Evolutionary conservation across 2,329 filamentous ascomycete species (phyloP).

Genomic region (Paraphoma sp.): DNA sequence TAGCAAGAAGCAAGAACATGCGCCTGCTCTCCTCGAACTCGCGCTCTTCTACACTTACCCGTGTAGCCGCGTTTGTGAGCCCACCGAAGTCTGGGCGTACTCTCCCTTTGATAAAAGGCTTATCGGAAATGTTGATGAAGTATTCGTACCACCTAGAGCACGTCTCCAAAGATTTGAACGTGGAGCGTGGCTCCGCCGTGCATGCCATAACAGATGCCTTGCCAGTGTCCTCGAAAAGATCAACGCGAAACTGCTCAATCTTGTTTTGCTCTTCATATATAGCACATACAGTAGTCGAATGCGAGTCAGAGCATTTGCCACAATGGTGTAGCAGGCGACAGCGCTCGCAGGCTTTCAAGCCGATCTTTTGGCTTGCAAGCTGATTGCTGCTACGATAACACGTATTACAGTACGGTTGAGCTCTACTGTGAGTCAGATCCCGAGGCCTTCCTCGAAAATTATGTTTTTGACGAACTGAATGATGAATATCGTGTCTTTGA

Average conservation of each 20-base stretch:
- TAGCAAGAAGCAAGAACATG: slow-evolving; percentile 22
- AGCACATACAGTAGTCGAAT: slow-evolving; percentile 14
- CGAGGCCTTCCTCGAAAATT: neutral
- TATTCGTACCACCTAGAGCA: slow-evolving; percentile 23
- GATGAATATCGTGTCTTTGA: slow-evolving; percentile 11
- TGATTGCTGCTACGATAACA: slow-evolving; percentile 22
- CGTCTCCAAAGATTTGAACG: slow-evolving; percentile 8
- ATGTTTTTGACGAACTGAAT: slow-evolving; percentile 19
- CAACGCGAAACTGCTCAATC: slow-evolving; percentile 22
- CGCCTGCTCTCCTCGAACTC: slow-evolving; percentile 19
- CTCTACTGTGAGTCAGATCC: slow-evolving; percentile 8
- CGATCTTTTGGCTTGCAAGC: slow-evolving; percentile 12
- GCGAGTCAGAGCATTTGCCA: slow-evolving; percentile 10
- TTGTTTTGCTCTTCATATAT: slow-evolving; percentile 11
- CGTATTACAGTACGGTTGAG: slow-evolving; percentile 20
- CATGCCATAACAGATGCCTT: slow-evolving; percentile 20
- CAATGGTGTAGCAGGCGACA: slow-evolving; percentile 22
- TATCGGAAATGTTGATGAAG: slow-evolving; percentile 24
- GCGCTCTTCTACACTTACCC: slow-evolving; percentile 1
- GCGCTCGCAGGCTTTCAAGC: slow-evolving; percentile 13
- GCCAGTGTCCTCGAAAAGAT: slow-evolving; percentile 24
- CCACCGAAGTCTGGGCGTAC: slow-evolving; percentile 19
- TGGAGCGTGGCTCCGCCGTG: slow-evolving; percentile 15
- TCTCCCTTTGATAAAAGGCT: slow-evolving; percentile 13
- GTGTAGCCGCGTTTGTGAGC: slow-evolving; percentile 1